Evolutionary conservation across 257 asterid species (phyloP).

Genomic region (Parsonsia alboflavescens): DNA sequence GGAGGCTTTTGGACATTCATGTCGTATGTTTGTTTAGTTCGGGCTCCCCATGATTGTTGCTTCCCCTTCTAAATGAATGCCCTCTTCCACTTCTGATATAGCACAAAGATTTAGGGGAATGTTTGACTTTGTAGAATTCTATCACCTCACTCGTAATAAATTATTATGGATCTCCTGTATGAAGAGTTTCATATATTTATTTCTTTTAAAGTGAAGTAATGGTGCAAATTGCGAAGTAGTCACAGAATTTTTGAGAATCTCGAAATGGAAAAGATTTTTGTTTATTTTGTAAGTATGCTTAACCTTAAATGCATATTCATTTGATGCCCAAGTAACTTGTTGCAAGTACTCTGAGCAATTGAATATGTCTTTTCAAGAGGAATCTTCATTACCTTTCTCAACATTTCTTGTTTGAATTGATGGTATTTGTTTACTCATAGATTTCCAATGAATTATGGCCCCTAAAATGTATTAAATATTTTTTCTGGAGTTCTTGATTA

Average conservation of each 20-base stretch:
- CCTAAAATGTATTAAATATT: neutral
- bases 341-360: neutral
- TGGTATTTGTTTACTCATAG: too few species aligned
- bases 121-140: neutral
- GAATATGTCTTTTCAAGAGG: neutral
- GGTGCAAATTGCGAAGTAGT: too few species aligned
- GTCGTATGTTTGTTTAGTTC: neutral
- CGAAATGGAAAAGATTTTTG: neutral
- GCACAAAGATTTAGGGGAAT: neutral
- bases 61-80: neutral
- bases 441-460: neutral
- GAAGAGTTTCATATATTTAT: neutral
- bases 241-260: too few species aligned
- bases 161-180: neutral
- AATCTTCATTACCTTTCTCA: neutral
- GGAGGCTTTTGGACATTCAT: neutral
- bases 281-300: neutral
- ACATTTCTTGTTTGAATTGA: conserved; percentile 1
- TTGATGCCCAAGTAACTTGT: neutral
- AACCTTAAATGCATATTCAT: neutral
- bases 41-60: neutral
- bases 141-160: neutral
- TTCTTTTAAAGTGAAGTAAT: neutral
- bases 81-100: neutral
- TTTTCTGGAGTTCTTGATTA: neutral